Conservation (phyloP, 2,329 filamentous ascomycete species). For the Xylariaceae sp. region DNA sequence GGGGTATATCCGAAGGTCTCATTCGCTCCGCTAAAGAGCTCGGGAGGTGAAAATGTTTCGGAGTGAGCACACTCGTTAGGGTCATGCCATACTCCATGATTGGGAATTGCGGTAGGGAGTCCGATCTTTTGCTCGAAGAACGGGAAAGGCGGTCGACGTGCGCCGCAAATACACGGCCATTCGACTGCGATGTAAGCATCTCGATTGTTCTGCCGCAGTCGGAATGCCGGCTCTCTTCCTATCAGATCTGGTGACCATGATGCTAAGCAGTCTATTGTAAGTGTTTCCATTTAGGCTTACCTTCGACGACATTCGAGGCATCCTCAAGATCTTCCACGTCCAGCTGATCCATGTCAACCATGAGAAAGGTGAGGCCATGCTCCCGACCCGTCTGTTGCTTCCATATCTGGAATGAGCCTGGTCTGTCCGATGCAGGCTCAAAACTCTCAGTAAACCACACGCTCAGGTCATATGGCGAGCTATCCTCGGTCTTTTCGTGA, state of each 20-base stretch:
- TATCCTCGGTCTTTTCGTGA: neutral
- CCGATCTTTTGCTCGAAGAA: neutral
- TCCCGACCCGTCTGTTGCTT: neutral
- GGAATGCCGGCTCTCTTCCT: neutral
- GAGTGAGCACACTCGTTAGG: neutral
- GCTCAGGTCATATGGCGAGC: neutral
- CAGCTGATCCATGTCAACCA: slow-evolving; percentile 4
- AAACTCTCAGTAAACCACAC: neutral
- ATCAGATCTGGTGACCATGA: slow-evolving; percentile 1
- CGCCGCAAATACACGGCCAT: slow-evolving; percentile 2
- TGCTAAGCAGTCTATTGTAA: neutral
- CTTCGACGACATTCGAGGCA: neutral
- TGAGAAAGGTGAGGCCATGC: neutral
- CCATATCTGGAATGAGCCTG: slow-evolving; percentile 5
- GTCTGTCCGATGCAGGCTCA: neutral
- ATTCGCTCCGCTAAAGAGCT: neutral
- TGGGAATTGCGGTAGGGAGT: neutral
- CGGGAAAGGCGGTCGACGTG: neutral
- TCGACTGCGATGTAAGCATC: neutral
- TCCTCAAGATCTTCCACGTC: neutral
- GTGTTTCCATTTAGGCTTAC: neutral
- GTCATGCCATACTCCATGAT: slow-evolving; percentile 4
- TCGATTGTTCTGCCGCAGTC: slow-evolving; percentile 1
- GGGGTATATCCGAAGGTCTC: neutral
- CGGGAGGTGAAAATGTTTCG: neutral